Evolutionary conservation across 2,329 filamentous ascomycete genomes (phyloP), one percentile per base, ranked within the genome.

Genomic region (Aspergillus versicolor): DNA sequence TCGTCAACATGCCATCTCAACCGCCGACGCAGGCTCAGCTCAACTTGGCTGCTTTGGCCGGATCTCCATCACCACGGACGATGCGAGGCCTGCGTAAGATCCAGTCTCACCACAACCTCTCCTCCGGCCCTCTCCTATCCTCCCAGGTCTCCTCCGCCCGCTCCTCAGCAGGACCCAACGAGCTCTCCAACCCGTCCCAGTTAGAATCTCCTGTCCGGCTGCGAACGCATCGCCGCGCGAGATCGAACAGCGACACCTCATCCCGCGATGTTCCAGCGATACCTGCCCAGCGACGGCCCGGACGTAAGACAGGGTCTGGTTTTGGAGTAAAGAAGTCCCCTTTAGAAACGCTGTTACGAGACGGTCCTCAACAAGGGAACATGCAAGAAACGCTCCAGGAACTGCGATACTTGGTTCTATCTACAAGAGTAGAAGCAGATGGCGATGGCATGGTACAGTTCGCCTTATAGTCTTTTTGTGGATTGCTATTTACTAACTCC

Each of bases 331-430:
- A 82, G 73, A 68, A 80, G 70, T 75, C 80, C 70, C 66, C 80
- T 21, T 75, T 97, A 27, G 91, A 96, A 70, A 81, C 85, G 61
- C 82, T 96, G 45, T 81, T 97, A 46, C 86, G 90, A 63, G 91
- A 93, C 61, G 92, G 92, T 0, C 91, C 92, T 2, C 84, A 86
- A 2, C 83, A 87, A 63, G 89, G 87, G 19, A 87, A 94, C 50
- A 67, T 77, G 13, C 62, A 67, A 0, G 75, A 76, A 49, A 74
- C 72, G 3, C 65, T 82, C 24, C 71, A 78, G 54, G 75, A 81
- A 53, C 64, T 82, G 56, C 73, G 79, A 59, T 79, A 79, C 59
- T 72, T 81, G 24, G 76, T 82, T 48, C 63, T 83, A 41, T 79
- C 77, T 11, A 78, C 75, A 45, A 76, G 78, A 49, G 77, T 82